A percentile compares a stretch with the other conserved stretches of the same genome.
phyloP scores from a whole-genome alignment of 768 basidiomycete species.

The Rhizopogon salebrosus region DNA sequence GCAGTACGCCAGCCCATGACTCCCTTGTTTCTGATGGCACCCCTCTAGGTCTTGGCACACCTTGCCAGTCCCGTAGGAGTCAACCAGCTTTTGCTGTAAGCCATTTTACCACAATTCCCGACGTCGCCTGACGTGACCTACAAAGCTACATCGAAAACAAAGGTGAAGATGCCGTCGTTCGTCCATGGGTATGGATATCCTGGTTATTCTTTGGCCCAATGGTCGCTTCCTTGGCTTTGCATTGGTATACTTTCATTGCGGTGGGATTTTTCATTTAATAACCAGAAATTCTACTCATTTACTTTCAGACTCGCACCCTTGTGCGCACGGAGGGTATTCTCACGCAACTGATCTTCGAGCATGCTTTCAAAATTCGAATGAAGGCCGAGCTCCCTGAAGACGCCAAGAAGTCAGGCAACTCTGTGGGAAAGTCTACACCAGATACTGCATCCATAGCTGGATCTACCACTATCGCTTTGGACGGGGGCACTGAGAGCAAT shows the following conservation, averaged over 20 bases:
- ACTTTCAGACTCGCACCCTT: slow-evolving; percentile 33
- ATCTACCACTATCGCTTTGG: slow-evolving; percentile 7
- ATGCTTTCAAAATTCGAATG: slow-evolving; percentile 53
- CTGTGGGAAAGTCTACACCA: slow-evolving; percentile 2
- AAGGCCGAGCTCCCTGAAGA: slow-evolving; percentile 13
- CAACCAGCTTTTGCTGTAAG: slow-evolving; percentile 26
- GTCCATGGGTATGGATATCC: slow-evolving; percentile 68
- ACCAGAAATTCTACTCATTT: neutral
- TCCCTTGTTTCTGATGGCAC: neutral
- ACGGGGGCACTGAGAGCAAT: slow-evolving; percentile 1
- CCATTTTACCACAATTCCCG: neutral
- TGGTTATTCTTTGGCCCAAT: slow-evolving; percentile 46
- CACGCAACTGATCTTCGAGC: slow-evolving; percentile 50
- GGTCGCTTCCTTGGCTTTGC: slow-evolving; percentile 36
- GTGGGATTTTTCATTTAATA: slow-evolving; percentile 13
- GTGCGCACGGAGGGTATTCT: slow-evolving; percentile 48
- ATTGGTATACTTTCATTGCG: slow-evolving; percentile 47
- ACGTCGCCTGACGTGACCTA: neutral
- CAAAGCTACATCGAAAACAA: slow-evolving; percentile 56
- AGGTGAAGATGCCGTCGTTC: slow-evolving; percentile 41
- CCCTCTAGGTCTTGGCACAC: slow-evolving; percentile 12
- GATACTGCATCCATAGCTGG: slow-evolving; percentile 8
- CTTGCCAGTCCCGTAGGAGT: slow-evolving; percentile 27
- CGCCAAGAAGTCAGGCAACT: neutral
- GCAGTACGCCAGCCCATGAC: neutral